These are phyloP conservation scores for Pestalotiopsis sp. DNA, from an alignment of 2,329 filamentous ascomycete genomes.

Conservation along the genomic window DNA sequence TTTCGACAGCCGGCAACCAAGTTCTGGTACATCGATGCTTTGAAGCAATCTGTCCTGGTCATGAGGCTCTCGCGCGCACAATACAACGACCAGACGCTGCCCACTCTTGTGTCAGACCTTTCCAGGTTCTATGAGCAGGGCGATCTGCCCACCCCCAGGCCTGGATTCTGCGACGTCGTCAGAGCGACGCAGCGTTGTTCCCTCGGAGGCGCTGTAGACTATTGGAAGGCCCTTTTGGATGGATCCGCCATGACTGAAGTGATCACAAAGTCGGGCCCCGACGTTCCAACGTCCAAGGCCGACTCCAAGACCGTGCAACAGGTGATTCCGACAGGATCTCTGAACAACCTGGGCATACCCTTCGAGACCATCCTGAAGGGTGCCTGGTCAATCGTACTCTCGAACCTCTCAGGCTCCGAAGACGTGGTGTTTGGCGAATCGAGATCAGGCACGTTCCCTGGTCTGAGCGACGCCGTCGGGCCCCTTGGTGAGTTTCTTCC, in stretches of 20 bases:
- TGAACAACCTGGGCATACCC: conserved; percentile 46
- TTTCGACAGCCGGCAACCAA: conserved; percentile 49
- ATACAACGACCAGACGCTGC: conserved; percentile 49
- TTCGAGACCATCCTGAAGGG: conserved; percentile 59
- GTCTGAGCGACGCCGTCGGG: conserved; percentile 47
- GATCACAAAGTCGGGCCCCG: conserved; percentile 44
- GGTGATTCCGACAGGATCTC: conserved; percentile 42
- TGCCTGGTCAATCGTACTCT: conserved; percentile 60
- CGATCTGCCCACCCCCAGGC: conserved; percentile 34
- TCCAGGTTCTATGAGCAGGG: conserved; percentile 46
- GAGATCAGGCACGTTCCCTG: conserved; percentile 49
- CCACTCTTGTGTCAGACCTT: conserved; percentile 51
- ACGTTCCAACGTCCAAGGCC: conserved; percentile 32
- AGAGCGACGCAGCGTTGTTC: conserved; percentile 41
- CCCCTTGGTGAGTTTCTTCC: conserved; percentile 33
- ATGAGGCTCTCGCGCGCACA: conserved; percentile 53
- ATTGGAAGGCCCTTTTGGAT: conserved; percentile 49
- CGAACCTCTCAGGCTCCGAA: conserved; percentile 47
- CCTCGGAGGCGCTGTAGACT: conserved; percentile 41
- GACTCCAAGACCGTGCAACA: conserved; percentile 43
- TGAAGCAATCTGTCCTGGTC: conserved; percentile 49
- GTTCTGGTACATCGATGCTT: conserved; percentile 53
- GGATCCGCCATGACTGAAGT: conserved; percentile 50
- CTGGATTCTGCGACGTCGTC: conserved; percentile 52
- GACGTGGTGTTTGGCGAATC: conserved; percentile 62